Evolutionary conservation across 805 yeast species (phyloP).

Genomic region (Monosporozyma aerobia): DNA sequence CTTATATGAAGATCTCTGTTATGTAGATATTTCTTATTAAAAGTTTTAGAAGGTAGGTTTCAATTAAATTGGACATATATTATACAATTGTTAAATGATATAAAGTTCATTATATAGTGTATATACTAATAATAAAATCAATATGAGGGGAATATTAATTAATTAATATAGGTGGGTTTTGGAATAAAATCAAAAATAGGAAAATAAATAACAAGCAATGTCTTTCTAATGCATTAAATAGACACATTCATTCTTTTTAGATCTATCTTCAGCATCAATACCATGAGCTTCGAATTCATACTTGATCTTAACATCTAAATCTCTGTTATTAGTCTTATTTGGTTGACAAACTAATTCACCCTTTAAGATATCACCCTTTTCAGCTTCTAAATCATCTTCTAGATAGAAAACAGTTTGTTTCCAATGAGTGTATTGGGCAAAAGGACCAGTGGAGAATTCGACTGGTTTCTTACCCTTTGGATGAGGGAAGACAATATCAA

Average conservation of each 20-base stretch:
- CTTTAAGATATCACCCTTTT: constrained; percentile 63
- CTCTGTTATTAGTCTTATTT: constrained; percentile 72
- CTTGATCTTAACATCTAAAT: constrained; percentile 68
- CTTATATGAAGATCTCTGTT: background rate
- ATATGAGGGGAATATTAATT: background rate
- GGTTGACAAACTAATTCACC: constrained; percentile 74
- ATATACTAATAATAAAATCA: background rate
- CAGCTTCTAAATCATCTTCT: constrained; percentile 66
- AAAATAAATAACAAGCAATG: background rate
- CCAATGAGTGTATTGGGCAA: constrained; percentile 94
- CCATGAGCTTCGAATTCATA: constrained; percentile 38
- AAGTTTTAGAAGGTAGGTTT: background rate
- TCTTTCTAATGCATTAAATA: constrained; percentile 56
- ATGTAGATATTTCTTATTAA: background rate
- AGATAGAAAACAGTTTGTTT: constrained; percentile 94
- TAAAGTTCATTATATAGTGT: background rate
- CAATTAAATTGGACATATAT: background rate
- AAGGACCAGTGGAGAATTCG: constrained; percentile 87
- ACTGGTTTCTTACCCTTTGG: constrained; percentile 46
- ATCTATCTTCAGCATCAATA: constrained; percentile 43
- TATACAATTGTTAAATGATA: background rate
- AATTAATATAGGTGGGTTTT: background rate
- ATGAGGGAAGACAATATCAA: constrained; percentile 80
- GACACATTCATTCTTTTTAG: constrained; percentile 48
- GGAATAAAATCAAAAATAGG: background rate